These are phyloP conservation scores for Phytophthora chlamydospora DNA, from an alignment of 352 stramenopile genomes.

Conservation along the genomic window DNA sequence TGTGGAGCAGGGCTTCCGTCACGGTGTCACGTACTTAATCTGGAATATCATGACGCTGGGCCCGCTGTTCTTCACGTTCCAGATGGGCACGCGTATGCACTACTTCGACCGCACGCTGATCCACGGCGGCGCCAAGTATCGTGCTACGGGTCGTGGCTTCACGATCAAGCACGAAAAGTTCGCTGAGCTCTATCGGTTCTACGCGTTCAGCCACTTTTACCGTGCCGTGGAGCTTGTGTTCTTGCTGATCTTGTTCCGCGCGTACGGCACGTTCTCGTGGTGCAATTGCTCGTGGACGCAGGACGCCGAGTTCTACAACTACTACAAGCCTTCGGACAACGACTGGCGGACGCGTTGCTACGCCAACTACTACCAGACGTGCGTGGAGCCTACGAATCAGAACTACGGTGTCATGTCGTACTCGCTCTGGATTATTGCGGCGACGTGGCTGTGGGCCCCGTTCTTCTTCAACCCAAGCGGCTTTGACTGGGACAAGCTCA, in stretches of 20 bases:
- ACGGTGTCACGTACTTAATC: slow-evolving; percentile 92
- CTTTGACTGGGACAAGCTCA: slow-evolving; percentile 98
- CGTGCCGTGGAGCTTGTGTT: slow-evolving; percentile 96
- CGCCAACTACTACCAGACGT: slow-evolving; percentile 88
- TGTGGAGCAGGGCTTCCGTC: slow-evolving; percentile 96
- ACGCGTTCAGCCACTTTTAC: slow-evolving; percentile 98
- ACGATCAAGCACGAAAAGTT: slow-evolving; percentile 98
- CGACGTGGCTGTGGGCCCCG: slow-evolving; percentile 85
- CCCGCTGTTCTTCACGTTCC: slow-evolving; percentile 99
- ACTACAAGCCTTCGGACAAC: slow-evolving; percentile 72
- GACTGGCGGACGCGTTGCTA: slow-evolving; percentile 87
- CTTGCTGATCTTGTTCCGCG: slow-evolving; percentile 80
- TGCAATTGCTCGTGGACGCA: slow-evolving; percentile 89
- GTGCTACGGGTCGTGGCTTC: slow-evolving; percentile 98
- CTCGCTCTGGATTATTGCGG: slow-evolving; percentile 95
- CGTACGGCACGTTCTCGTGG: slow-evolving; percentile 94
- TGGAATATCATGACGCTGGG: slow-evolving; percentile 97
- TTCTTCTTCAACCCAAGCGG: slow-evolving; percentile 98
- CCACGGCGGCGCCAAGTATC: slow-evolving; percentile 98
- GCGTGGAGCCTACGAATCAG: slow-evolving; percentile 93
- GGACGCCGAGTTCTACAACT: slow-evolving; percentile 79
- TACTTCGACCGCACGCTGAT: slow-evolving; percentile 99
- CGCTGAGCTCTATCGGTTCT: slow-evolving; percentile 98
- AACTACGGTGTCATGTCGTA: slow-evolving; percentile 99
- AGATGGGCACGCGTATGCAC: slow-evolving; percentile 98